Evolutionary conservation across 2,329 filamentous ascomycete species (phyloP).

Genomic region (Ascocoryne sarcoides): DNA sequence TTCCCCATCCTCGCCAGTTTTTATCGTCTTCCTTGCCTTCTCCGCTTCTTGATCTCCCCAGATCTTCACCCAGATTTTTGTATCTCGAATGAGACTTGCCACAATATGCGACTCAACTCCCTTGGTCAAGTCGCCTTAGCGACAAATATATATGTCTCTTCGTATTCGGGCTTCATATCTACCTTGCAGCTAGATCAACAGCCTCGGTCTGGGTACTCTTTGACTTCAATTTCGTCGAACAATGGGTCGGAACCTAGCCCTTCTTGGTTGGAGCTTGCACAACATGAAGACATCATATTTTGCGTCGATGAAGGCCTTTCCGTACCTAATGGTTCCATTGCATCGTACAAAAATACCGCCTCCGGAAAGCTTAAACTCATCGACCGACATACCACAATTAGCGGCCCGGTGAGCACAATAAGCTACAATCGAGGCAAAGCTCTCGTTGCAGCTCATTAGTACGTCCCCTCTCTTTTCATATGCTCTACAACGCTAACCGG

Average conservation of each 20-base stretch:
- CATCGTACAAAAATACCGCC: slow-evolving; percentile 25
- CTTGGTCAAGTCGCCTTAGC: slow-evolving; percentile 13
- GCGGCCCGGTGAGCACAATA: slow-evolving; percentile 28
- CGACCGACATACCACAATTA: slow-evolving; percentile 33
- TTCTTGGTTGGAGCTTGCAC: slow-evolving; percentile 16
- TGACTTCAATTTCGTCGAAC: slow-evolving; percentile 15
- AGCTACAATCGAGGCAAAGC: slow-evolving; percentile 36
- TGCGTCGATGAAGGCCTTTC: slow-evolving; percentile 20
- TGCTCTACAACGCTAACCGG: background rate
- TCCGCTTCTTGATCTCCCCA: slow-evolving; percentile 1
- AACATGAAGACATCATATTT: slow-evolving; percentile 20
- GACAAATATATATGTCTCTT: slow-evolving; percentile 31
- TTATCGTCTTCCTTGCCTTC: slow-evolving; percentile 6
- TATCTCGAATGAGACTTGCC: slow-evolving; percentile 1
- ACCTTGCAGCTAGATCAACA: slow-evolving; percentile 25
- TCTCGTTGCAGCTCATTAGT: slow-evolving; percentile 27
- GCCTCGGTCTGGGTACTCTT: slow-evolving; percentile 16
- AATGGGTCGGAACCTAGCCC: slow-evolving; percentile 19
- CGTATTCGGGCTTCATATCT: slow-evolving; percentile 31
- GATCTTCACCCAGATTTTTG: background rate
- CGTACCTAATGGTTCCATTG: slow-evolving; percentile 16
- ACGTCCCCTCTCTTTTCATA: background rate
- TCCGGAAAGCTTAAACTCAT: slow-evolving; percentile 34
- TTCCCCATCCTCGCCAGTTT: slow-evolving; percentile 6
- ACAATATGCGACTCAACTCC: slow-evolving; percentile 1